A percentile compares a stretch with the other conserved stretches of the same genome.
These are phyloP conservation scores for Setaria viridis DNA, from an alignment of 202 grass and related monocot genomes.

Conservation along the genomic window DNA sequence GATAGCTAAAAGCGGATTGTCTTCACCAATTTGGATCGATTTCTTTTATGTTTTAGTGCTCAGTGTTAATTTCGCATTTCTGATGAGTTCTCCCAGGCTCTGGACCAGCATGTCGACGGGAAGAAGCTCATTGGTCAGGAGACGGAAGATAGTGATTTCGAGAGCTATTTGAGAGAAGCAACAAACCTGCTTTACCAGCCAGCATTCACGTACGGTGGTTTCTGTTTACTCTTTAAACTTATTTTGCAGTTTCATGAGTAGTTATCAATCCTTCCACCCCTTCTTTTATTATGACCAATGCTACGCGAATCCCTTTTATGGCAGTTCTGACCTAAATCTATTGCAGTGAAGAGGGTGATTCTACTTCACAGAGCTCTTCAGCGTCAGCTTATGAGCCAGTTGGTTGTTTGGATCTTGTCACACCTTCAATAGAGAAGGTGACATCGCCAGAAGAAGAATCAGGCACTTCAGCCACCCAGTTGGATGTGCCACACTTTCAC, in stretches of 20 bases:
- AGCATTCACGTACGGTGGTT: slow-evolving; percentile 33
- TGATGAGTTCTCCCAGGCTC: slow-evolving; percentile 56
- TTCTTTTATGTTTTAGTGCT: background rate
- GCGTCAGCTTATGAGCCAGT: background rate
- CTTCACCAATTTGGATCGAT: background rate
- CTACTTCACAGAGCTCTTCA: slow-evolving; percentile 12
- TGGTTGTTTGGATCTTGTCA: slow-evolving; percentile 8
- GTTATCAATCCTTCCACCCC: too few species aligned
- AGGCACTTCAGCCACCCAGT: slow-evolving; percentile 15
- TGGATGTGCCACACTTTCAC: slow-evolving; percentile 39
- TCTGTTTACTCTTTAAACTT: background rate
- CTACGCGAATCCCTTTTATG: background rate
- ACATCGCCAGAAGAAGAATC: slow-evolving; percentile 40
- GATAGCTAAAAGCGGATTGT: background rate
- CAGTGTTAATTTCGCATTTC: slow-evolving; percentile 27
- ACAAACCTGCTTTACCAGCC: slow-evolving; percentile 57
- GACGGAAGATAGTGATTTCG: slow-evolving; percentile 50
- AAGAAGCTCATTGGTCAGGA: slow-evolving; percentile 33
- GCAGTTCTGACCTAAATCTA: slow-evolving; percentile 20
- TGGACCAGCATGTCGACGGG: slow-evolving; percentile 49
- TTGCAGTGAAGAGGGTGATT: slow-evolving; percentile 35
- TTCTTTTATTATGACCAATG: too few species aligned
- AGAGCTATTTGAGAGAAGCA: slow-evolving; percentile 60
- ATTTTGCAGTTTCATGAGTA: background rate
- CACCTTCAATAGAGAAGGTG: slow-evolving; percentile 37